A percentile compares a stretch with the other conserved stretches of the same genome.
These are phyloP conservation scores for Cornus controversa DNA, from an alignment of 148 eudicot species.

Conservation along the genomic window DNA sequence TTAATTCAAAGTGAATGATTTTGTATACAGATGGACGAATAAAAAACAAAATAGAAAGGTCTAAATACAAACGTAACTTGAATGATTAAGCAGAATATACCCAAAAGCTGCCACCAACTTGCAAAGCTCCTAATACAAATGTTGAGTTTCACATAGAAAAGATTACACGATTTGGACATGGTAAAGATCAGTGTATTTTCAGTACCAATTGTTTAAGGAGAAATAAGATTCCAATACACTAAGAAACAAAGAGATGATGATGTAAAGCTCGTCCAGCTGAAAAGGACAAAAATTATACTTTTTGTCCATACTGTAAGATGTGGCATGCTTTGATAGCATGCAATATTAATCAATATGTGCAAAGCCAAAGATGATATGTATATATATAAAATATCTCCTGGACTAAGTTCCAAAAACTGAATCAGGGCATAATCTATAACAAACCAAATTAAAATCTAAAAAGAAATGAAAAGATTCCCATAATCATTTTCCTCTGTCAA, in stretches of 20 bases:
- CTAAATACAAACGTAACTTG: not conserved
- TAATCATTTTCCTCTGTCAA: not conserved
- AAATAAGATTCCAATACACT: too few species aligned
- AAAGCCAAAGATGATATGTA: not conserved
- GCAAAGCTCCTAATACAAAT: not conserved
- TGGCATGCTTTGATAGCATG: not conserved
- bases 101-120: not conserved
- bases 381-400: not conserved
- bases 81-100: too few species aligned
- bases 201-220: not conserved
- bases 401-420: conserved; percentile 4
- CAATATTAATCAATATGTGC: not conserved
- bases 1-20: not conserved
- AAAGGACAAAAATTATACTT: not conserved
- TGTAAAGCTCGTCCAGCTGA: not conserved
- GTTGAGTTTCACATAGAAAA: not conserved
- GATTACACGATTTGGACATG: not conserved
- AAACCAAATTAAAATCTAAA: not conserved
- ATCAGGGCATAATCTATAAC: conserved; percentile 1
- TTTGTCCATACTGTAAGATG: not conserved
- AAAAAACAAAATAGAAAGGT: too few species aligned
- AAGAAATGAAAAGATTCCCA: conserved; percentile 9
- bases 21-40: not conserved
- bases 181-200: too few species aligned
- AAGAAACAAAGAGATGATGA: not conserved